These are phyloP conservation scores for Kwoniella europaea DNA, from an alignment of 768 basidiomycete species.

Conservation along the genomic window DNA sequence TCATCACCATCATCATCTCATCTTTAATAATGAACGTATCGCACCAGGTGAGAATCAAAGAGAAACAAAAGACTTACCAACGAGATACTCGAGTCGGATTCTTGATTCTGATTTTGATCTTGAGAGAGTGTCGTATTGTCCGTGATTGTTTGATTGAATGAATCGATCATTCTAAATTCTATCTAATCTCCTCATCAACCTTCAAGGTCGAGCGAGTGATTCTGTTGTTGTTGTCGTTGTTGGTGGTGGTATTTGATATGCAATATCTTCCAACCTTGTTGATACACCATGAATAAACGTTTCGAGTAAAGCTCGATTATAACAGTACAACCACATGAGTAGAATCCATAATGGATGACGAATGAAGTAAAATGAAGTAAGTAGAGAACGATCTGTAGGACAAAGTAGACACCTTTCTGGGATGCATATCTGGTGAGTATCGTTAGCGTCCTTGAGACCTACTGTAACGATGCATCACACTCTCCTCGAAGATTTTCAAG, in stretches of 20 bases:
- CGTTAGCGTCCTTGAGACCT: neutral
- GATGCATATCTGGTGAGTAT: neutral
- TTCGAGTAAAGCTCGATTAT: too few species aligned
- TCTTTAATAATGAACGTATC: too few species aligned
- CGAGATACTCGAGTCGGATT: neutral
- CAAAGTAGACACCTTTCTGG: neutral
- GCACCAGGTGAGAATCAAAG: too few species aligned
- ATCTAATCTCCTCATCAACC: neutral
- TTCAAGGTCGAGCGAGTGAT: neutral
- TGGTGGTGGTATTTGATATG: too few species aligned
- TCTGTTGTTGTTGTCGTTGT: too few species aligned
- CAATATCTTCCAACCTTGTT: too few species aligned
- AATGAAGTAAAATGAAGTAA: neutral
- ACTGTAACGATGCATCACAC: neutral
- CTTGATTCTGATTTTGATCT: neutral
- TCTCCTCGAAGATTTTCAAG: neutral
- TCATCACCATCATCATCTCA: too few species aligned
- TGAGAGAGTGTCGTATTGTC: constrained; percentile 1
- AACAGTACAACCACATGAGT: too few species aligned
- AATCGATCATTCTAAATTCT: constrained; percentile 7
- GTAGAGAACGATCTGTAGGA: neutral
- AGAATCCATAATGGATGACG: too few species aligned
- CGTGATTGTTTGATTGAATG: neutral
- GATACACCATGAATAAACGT: too few species aligned
- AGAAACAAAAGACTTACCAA: constrained; percentile 2